Evolutionary conservation across 345 rosid genomes (phyloP).

Genomic region (Gossypium arboreum): DNA sequence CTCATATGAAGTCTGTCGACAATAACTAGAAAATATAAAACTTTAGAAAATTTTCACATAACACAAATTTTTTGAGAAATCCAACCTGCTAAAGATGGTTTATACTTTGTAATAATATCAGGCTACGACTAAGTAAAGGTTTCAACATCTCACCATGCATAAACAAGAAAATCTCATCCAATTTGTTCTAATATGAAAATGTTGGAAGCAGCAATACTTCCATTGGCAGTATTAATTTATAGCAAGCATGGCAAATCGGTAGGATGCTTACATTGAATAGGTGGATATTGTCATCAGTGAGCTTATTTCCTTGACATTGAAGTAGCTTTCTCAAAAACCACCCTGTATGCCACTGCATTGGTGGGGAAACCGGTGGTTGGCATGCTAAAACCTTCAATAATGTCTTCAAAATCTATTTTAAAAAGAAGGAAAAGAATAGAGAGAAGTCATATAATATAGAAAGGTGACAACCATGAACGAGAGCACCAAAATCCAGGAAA

Average conservation of each 20-base stretch:
- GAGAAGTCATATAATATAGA: not conserved
- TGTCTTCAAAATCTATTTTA: constrained; percentile 38
- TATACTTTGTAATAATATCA: not conserved
- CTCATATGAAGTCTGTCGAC: constrained; percentile 54
- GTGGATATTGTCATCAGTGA: constrained; percentile 28
- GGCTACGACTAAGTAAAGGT: not conserved
- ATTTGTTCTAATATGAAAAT: not conserved
- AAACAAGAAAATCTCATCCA: not conserved
- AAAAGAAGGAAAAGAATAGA: constrained; percentile 3
- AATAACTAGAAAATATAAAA: constrained; percentile 59
- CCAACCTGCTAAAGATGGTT: not conserved
- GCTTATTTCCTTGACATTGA: constrained; percentile 30
- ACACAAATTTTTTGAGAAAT: not conserved
- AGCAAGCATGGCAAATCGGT: constrained; percentile 7
- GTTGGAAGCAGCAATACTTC: not conserved
- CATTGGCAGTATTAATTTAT: constrained; percentile 6
- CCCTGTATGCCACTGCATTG: constrained; percentile 42
- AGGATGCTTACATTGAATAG: constrained; percentile 49
- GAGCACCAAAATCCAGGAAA: not conserved
- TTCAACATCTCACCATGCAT: not conserved
- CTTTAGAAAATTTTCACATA: constrained; percentile 39
- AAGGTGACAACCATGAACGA: constrained; percentile 1
- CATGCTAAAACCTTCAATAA: constrained; percentile 42
- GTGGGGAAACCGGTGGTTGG: constrained; percentile 31
- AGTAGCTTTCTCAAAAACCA: constrained; percentile 52